Base-by-base conservation (phyloP, 768 basidiomycete genomes). In the Filobasidium wieringae region DNA sequence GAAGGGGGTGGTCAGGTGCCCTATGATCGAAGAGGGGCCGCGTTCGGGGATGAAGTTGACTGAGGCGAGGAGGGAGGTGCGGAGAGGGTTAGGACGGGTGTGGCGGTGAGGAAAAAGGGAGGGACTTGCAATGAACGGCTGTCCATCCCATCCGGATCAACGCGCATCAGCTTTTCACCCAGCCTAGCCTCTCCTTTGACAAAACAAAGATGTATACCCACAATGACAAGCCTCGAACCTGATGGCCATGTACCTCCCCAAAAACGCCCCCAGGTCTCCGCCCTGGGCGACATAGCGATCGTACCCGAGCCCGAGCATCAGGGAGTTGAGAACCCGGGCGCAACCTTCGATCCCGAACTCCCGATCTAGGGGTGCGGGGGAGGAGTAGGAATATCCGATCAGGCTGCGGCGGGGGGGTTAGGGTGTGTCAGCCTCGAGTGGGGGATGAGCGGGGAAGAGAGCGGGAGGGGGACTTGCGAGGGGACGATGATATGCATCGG, bases 221-320 rank as follows among this genome's bases (percentile, higher is more conserved):
- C 73, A 67, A 51, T 66, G 68, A 54, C 71, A 74, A 22, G 55
- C 61, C 1, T 65, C 63, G 30, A 62, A 63, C 4, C 61, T 50
- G 27, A 43, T 36, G n/a, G 59, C 70, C 19, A 73, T 40, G 15
- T 64, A 51, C 29, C 63, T 52, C 7, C 61, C 56, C 17, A 73
- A 53, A n/a, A 40, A 60, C 52, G 62, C 61, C 9, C 72, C 74
- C 4, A 75, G 64, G 66, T 75, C 74, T 0, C 72, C 69, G 22
- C 74, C 72, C 54, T 74, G 72, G 1, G 67, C 69, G 4, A 69
- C 64, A 52, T 75, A 75, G 6, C 55, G 54, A 22, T 30, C 37
- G 51, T 50, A 58, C 4, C 59, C 61, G 27, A 71, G 68, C 15
- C 69, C 70, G 15, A 62, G 55, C 72, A 75, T 72, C 22, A 74